Evolutionary conservation across 176 grass and related monocot genomes (phyloP), one percentile per base, ranked within the genome.

Genomic region (Hsuehochloa calcarea): DNA sequence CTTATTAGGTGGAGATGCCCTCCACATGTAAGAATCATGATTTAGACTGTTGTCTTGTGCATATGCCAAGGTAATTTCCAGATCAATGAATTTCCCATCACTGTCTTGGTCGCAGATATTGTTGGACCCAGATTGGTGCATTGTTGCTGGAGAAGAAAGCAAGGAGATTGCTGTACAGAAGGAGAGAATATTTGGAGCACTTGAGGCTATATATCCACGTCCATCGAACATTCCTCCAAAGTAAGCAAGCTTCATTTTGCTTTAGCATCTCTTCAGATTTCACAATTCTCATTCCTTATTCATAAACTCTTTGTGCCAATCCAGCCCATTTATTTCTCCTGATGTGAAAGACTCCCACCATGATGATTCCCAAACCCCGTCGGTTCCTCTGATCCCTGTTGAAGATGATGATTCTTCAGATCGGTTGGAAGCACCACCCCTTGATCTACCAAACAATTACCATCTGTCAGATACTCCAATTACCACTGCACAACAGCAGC

Each of bases 161-260:
- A 75, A 82, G 75, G 96, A 99, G 78, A 66, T 67, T 58, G 59
- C 74, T 69, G 55, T 85, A 77, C 90, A 99, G 86, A 88, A 96
- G 86, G 85, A 94, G 54, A 96, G 96, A 86, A 86, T 94, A 68
- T 79, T 94, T 78, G 92, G 91, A 81, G 82, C 82, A 43, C 97
- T 99, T 40, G 97, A 99, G 90, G 93, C 97, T 88, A 96, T 99
- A 82, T 99, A 99, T 90, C 97, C 97, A 69, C 93, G 97, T 10
- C 75, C 81, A 60, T 91, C 90, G 14, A 92, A 84, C 61, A 92
- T 99, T 80, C 97, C 97, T 59, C 88, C 90, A 79, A 96, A 96
- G 97, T 99, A 94, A 92, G 91, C 54, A 19, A 68, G 12, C 25
- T 86, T 73, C 23, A 70, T 79, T 81, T 88, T 27, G 27, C 12